Evolutionary conservation across 1,284 basidiomycete species (phyloP).

Genomic region (Crepidotus sp.): DNA sequence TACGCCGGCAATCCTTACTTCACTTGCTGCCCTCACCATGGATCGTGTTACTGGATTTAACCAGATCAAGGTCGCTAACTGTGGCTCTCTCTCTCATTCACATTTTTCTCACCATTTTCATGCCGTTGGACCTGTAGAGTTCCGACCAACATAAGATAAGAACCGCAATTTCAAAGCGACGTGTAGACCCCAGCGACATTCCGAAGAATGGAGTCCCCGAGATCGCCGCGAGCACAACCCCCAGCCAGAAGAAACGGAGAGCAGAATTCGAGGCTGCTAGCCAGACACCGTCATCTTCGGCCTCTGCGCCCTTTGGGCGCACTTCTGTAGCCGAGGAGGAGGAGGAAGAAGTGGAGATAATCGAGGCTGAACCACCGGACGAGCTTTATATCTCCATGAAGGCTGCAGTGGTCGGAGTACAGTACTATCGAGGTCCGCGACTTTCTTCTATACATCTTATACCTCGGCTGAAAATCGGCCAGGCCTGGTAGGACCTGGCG

Average conservation of each 20-base stretch:
- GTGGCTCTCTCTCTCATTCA: no score
- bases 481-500: slow-evolving; percentile 71
- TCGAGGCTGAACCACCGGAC: slow-evolving; percentile 42
- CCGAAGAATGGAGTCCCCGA: slow-evolving; percentile 29
- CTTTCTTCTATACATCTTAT: not conserved
- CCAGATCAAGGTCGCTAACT: slow-evolving; percentile 34
- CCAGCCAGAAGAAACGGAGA: slow-evolving; percentile 1
- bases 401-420: slow-evolving; percentile 70
- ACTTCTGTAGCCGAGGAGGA: slow-evolving; percentile 29
- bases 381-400: slow-evolving; percentile 57
- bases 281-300: slow-evolving; percentile 7
- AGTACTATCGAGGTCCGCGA: slow-evolving; percentile 63
- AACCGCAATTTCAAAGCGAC: slow-evolving; percentile 42
- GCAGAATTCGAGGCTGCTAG: not conserved
- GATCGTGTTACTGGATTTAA: slow-evolving; percentile 42
- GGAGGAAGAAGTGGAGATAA: slow-evolving; percentile 28
- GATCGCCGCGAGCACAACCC: slow-evolving; percentile 7
- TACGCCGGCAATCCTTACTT: slow-evolving; percentile 44
- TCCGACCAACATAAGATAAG: slow-evolving; percentile 60
- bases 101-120: no score
- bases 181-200: slow-evolving; percentile 49
- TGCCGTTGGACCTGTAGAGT: no score
- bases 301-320: slow-evolving; percentile 7
- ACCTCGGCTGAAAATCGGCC: slow-evolving; percentile 6
- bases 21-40: slow-evolving; percentile 37